Conservation (phyloP, 139 green algal genomes). For the Bryopsis sp. region DNA sequence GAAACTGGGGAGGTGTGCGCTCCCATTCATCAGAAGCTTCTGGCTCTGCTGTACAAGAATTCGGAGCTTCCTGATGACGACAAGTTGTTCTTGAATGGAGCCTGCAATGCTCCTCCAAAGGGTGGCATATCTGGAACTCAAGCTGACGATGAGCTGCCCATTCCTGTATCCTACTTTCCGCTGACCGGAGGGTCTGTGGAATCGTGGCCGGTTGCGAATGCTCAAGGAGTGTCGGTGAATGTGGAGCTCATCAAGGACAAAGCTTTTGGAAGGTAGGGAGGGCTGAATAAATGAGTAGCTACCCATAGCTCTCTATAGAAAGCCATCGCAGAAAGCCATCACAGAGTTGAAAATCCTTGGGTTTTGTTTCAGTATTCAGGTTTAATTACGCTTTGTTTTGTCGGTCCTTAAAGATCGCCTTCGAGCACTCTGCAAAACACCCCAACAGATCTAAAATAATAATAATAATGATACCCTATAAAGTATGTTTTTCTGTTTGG, state of each 20-base stretch:
- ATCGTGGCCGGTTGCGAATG: conserved; percentile 4
- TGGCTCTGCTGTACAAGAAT: not conserved
- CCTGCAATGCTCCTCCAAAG: not conserved
- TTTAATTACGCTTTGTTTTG: no score
- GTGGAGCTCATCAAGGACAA: not conserved
- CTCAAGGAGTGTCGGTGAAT: not conserved
- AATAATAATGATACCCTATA: no score
- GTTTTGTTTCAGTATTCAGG: no score
- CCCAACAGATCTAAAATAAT: no score
- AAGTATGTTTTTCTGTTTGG: no score
- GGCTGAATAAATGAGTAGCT: no score
- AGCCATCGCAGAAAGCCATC: no score
- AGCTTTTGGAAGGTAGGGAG: conserved; percentile 12
- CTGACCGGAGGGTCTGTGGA: not conserved
- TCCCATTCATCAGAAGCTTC: not conserved
- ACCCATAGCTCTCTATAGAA: no score
- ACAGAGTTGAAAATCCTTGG: no score
- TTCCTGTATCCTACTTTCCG: conserved; percentile 1
- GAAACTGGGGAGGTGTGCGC: not conserved
- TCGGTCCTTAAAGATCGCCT: no score
- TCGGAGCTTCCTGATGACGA: not conserved
- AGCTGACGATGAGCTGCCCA: not conserved
- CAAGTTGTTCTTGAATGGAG: not conserved
- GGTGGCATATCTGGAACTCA: not conserved
- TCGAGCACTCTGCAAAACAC: no score